phyloP scores from a whole-genome alignment of 495 filamentous ascomycete species.

The Schizothecium vesticola region DNA sequence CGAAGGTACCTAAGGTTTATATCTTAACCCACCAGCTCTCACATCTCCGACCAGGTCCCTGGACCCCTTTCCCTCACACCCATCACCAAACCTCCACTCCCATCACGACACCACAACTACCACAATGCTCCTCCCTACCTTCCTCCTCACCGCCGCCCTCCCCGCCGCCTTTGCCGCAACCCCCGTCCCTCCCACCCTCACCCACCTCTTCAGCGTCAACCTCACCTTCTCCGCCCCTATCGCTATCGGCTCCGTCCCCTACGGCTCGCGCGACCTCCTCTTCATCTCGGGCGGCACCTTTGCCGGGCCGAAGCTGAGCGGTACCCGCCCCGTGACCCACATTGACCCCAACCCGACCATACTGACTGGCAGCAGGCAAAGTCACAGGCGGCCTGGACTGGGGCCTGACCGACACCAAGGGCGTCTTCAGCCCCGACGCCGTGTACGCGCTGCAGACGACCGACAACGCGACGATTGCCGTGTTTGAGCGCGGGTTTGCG shows the following conservation, averaged over 20 bases:
- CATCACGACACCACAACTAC: background rate
- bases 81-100: background rate
- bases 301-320: constrained; percentile 16
- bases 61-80: background rate
- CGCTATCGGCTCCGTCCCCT: constrained; percentile 8
- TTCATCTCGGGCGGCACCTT: constrained; percentile 12
- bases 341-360: no score
- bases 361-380: no score
- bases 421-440: constrained; percentile 23
- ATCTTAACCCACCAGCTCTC: background rate
- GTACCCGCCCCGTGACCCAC: constrained; percentile 1
- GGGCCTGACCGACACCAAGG: constrained; percentile 20
- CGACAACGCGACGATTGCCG: constrained; percentile 22
- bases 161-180: background rate
- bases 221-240: constrained; percentile 8
- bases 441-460: constrained; percentile 20
- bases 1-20: background rate
- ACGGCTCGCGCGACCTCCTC: constrained; percentile 8
- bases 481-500: constrained; percentile 22
- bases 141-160: background rate
- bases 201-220: constrained; percentile 6
- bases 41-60: background rate
- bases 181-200: background rate
- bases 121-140: background rate
- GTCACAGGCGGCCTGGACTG: constrained; percentile 20